Conservation (phyloP, 495 filamentous ascomycete genomes). For the Podospora didyma region DNA sequence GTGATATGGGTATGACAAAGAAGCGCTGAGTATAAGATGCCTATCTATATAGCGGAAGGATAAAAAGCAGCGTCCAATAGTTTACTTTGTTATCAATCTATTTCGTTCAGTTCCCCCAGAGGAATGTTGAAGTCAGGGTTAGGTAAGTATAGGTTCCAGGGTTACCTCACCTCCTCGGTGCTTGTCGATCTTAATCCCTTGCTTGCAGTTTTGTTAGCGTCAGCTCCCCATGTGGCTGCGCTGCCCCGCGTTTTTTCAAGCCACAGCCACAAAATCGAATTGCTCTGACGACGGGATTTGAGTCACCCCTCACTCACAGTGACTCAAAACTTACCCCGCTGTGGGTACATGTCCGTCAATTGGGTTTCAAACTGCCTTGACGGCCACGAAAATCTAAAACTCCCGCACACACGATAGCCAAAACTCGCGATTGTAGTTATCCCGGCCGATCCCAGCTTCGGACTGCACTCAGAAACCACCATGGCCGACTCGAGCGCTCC, state of each 20-base stretch:
- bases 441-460: neutral
- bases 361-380: neutral
- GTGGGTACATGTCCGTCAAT: slow-evolving; percentile 14
- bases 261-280: neutral
- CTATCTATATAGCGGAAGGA: too few relatives aligned
- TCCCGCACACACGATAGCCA: neutral
- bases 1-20: too few relatives aligned
- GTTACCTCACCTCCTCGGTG: too few relatives aligned
- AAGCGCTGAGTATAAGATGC: too few relatives aligned
- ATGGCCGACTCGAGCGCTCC: slow-evolving; percentile 51
- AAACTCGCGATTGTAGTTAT: neutral
- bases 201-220: too few relatives aligned
- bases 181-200: too few relatives aligned
- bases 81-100: too few relatives aligned
- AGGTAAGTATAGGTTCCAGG: too few relatives aligned
- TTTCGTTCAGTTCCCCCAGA: too few relatives aligned
- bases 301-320: slow-evolving; percentile 13
- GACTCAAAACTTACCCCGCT: slow-evolving; percentile 18
- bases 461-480: slow-evolving; percentile 6
- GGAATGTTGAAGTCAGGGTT: too few relatives aligned
- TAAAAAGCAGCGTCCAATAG: too few relatives aligned
- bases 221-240: too few relatives aligned
- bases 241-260: neutral
- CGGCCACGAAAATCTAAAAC: neutral
- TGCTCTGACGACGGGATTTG: slow-evolving; percentile 4